Percentiles rank a stretch among this genome's conserved stretches.
Evolutionary conservation across 192 early-diverging fungal genomes (phyloP).

Genomic region (Coemansia sp.): DNA sequence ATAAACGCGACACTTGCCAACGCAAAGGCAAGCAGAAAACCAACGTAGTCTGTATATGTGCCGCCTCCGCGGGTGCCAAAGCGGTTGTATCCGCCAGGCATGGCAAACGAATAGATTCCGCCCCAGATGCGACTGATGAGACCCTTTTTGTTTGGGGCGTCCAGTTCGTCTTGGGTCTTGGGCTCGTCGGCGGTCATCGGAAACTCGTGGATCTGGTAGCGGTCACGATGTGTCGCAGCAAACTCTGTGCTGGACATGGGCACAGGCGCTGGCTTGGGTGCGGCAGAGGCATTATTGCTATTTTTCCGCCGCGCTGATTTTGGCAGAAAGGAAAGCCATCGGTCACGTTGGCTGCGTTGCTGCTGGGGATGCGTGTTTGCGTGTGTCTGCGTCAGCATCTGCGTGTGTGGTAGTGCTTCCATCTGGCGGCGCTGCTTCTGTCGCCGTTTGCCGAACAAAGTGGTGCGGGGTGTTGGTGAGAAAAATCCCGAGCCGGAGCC

Average conservation of each 20-base stretch:
- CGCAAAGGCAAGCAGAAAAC: slow-evolving; percentile 45
- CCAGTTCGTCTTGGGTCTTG: not conserved
- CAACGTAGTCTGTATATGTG: slow-evolving; percentile 35
- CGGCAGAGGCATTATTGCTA: not conserved
- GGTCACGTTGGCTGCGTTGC: slow-evolving; percentile 3
- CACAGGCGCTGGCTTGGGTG: not conserved
- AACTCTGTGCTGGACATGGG: not conserved
- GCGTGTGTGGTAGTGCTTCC: not conserved
- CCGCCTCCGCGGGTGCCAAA: slow-evolving; percentile 38
- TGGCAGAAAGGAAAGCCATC: not conserved
- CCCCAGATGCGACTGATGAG: slow-evolving; percentile 9
- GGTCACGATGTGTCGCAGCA: not conserved
- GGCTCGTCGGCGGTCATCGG: slow-evolving; percentile 3
- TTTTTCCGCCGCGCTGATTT: not conserved
- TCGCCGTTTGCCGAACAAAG: not conserved
- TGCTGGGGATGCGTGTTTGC: not conserved
- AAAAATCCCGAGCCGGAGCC: not conserved
- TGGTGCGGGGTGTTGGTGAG: not conserved
- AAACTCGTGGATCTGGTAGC: slow-evolving; percentile 3
- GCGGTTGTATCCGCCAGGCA: slow-evolving; percentile 52
- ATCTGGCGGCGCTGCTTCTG: slow-evolving; percentile 8
- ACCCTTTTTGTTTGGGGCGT: not conserved
- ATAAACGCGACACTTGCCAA: slow-evolving; percentile 50
- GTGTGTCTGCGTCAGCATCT: not conserved
- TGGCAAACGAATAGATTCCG: slow-evolving; percentile 22